A percentile compares a stretch with the other conserved stretches of the same genome.
phyloP scores from a whole-genome alignment of 1,284 basidiomycete genomes.

The Rhodotorula sp. region DNA sequence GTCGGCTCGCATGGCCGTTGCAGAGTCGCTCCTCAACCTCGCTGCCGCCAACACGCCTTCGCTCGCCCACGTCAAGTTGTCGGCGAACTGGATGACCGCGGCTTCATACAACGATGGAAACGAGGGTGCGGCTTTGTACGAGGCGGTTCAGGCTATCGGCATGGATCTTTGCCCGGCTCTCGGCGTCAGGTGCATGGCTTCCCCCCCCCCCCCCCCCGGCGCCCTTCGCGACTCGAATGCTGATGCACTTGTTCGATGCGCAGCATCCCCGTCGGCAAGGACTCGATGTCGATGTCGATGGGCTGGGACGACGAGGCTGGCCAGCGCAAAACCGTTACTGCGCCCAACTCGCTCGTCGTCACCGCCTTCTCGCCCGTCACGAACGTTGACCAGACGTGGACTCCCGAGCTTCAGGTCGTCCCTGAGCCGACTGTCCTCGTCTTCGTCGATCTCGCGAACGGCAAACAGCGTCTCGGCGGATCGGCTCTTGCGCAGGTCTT shows the following conservation, averaged over 20 bases:
- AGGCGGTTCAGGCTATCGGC: constrained; percentile 88
- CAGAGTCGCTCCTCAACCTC: constrained; percentile 89
- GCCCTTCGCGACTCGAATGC: not conserved
- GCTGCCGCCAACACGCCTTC: constrained; percentile 74
- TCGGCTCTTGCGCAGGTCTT: constrained; percentile 94
- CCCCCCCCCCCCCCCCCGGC: no score
- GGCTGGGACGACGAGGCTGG: constrained; percentile 69
- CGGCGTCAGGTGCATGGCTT: constrained; percentile 67
- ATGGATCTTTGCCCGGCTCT: constrained; percentile 92
- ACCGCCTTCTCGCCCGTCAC: constrained; percentile 91
- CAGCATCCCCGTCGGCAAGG: constrained; percentile 94
- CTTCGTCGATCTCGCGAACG: constrained; percentile 83
- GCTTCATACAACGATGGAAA: constrained; percentile 71
- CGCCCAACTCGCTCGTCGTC: constrained; percentile 87
- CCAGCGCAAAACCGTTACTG: constrained; percentile 75
- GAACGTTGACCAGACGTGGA: constrained; percentile 82
- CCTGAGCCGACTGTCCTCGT: constrained; percentile 67
- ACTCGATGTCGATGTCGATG: constrained; percentile 99
- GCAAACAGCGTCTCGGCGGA: constrained; percentile 85
- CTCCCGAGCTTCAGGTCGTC: constrained; percentile 76
- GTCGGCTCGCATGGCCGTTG: constrained; percentile 93
- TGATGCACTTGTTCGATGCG: not conserved
- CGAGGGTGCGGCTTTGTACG: constrained; percentile 87
- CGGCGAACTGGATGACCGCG: constrained; percentile 99
- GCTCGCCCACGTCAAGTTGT: constrained; percentile 79